Evolutionary conservation across 495 filamentous ascomycete species (phyloP), one percentile per base, ranked within the genome.

Genomic region (Thermochaetoides thermophila): DNA sequence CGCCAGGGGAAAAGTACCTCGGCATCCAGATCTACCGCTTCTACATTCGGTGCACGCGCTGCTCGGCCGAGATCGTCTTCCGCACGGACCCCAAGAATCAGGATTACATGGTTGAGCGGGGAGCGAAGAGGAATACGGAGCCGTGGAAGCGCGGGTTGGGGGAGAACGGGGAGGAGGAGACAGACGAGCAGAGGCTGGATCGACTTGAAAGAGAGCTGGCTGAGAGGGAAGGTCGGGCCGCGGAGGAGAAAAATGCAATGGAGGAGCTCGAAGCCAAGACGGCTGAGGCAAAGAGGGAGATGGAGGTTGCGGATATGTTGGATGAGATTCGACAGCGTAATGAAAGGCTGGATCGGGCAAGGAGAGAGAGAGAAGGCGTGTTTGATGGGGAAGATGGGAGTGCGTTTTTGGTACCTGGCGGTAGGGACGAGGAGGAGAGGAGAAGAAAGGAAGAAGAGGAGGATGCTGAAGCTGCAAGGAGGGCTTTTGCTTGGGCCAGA

Each of bases 291-390:
- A 92, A 89, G 64, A 64, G 78, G 35, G 91, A 96, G 61, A 96
- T 99, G 91, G 80, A 76, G 29, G 80, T 96, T 44, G 91, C 91
- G 22, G 91, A 99, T 62, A 84, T 84, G 19, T 58, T 99, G 42
- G 91, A 99, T 57, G 85, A 96, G 60, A 95, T 96, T 29, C 64
- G 89, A 37, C 84, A 74, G 24, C 57, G 87, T 43, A 99, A 96
- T 63, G 91, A 89, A 12, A 66, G 84, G 43, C 69, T 85, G 17
- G 81, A 86, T 56, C 65, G 78, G 44, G 76, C 73, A 34, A 74
- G 78, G 34, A 63, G 71, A 37, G 75, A 74, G 19, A 41, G 38
- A 2, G 66, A 62, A 5, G 61, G 63, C 29, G 63, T 51, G 47
- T 5, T 27, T 28, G n/a, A n/a, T n/a, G 63, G 71, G 38, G 75